These are phyloP conservation scores for Ministeria vibrans DNA, from an alignment of 78 protist species.

Conservation along the genomic window DNA sequence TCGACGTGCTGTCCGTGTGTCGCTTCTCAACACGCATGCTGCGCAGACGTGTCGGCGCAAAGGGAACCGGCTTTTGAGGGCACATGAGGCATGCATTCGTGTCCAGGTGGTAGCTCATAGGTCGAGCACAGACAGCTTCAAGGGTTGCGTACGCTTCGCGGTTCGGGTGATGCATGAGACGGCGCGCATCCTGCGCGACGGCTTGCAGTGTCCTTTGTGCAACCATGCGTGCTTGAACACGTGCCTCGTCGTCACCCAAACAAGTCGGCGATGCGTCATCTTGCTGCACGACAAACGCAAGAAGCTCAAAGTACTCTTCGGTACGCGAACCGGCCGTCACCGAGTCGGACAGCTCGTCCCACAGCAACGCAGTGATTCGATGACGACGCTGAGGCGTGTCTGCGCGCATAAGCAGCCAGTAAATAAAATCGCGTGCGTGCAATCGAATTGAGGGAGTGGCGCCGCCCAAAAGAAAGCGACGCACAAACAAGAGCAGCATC, in stretches of 20 bases:
- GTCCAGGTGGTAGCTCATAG: constrained; percentile 69
- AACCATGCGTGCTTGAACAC: background rate
- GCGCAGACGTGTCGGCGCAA: constrained; percentile 26
- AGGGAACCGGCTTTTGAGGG: constrained; percentile 48
- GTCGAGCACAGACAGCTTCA: constrained; percentile 26
- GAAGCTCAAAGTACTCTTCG: background rate
- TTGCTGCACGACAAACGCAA: background rate
- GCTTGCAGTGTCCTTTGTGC: no score
- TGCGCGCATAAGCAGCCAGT: background rate
- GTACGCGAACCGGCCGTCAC: background rate
- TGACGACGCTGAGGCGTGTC: background rate
- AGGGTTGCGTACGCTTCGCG: constrained; percentile 46
- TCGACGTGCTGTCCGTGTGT: constrained; percentile 38
- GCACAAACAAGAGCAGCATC: background rate
- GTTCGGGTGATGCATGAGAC: constrained; percentile 72
- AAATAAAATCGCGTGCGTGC: background rate
- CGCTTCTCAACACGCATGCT: constrained; percentile 51
- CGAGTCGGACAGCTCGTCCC: background rate
- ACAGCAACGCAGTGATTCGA: background rate
- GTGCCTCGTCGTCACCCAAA: background rate
- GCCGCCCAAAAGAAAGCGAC: background rate
- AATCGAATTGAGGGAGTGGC: background rate
- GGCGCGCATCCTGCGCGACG: no score
- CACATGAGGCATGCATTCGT: constrained; percentile 57
- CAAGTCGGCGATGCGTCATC: background rate